Conservation (phyloP, 2,329 filamentous ascomycete genomes). For the Cercospora sojina region DNA sequence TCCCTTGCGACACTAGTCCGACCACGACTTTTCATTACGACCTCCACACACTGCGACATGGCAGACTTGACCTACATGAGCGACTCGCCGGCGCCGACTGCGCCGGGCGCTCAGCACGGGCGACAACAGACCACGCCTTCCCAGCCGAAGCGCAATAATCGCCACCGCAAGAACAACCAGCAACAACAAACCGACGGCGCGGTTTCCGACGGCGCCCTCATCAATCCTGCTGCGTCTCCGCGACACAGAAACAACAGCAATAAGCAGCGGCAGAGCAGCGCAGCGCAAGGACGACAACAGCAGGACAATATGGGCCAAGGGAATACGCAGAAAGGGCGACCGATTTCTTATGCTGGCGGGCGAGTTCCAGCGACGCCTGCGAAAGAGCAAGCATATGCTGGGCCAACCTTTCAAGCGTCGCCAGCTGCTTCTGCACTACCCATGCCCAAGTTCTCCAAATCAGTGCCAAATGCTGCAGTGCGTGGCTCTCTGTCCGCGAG, state of each 20-base stretch:
- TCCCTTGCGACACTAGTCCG: constrained; percentile 10
- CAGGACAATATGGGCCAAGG: constrained; percentile 25
- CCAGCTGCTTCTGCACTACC: constrained; percentile 87
- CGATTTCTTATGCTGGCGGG: constrained; percentile 43
- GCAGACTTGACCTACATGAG: constrained; percentile 19
- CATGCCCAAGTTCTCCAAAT: constrained; percentile 83
- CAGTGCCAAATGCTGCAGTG: constrained; percentile 64
- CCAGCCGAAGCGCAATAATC: constrained; percentile 32
- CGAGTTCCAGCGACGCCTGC: constrained; percentile 43
- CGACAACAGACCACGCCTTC: constrained; percentile 27
- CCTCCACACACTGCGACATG: constrained; percentile 16
- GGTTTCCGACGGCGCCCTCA: constrained; percentile 32
- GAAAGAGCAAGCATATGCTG: constrained; percentile 70
- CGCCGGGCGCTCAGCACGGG: constrained; percentile 17
- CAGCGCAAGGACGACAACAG: constrained; percentile 19
- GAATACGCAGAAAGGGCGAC: constrained; percentile 36
- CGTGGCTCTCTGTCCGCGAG: constrained; percentile 46
- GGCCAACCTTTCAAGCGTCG: constrained; percentile 91
- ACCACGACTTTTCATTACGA: constrained; percentile 13
- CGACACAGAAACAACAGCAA: constrained; percentile 25
- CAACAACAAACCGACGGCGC: constrained; percentile 29
- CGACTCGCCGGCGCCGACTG: constrained; percentile 18
- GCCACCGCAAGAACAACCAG: constrained; percentile 34
- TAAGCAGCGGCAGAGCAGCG: constrained; percentile 26
- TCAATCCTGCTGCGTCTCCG: constrained; percentile 26